Evolutionary conservation across 2,329 filamentous ascomycete species (phyloP), one percentile per base, ranked within the genome.

Genomic region (Aspergillus amoenus): DNA sequence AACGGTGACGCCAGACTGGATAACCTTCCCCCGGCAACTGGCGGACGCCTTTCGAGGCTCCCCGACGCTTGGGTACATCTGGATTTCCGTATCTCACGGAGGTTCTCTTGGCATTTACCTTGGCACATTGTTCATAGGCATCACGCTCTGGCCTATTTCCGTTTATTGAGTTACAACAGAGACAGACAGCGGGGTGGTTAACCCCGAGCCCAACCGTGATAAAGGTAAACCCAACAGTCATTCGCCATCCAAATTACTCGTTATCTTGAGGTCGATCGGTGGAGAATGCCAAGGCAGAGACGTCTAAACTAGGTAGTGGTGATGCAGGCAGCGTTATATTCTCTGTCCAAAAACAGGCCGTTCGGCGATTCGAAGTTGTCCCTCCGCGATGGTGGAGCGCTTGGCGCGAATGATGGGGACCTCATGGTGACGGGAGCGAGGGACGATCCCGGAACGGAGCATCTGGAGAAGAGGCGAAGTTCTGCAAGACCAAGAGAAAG

Each of bases 201-300:
- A 40, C 27, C 34, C 47, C 34, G 52, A 17, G 39, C 22, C 57
- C 43, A 59, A 56, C 42, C 24, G 17, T 34, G 17, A 52, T 43
- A 21, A 34, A 34, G 47, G 12, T 24, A 42, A 43, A 39, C 13
- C 45, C 42, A 32, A 50, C n/a, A 24, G 40, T 27, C 40, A 57
- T 54, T 52, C 37, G 37, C 37, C 34, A 40, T 46, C 13, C 22
- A 47, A 45, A 39, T 51, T 44, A 13, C 44, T 55, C 43, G 40
- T 41, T 53, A 58, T 54, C 56, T 51, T 30, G 18, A 5, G 41
- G 49, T 50, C 56, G 56, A 56, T 56, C 52, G 46, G 57, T 59
- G 57, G 57, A 45, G 42, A 27, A 27, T 41, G 57, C 57, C 57
- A 59, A 59, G 57, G 17, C 15, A 47, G 47, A 52, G 57, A 52